These are phyloP conservation scores for Capsicum pubescens DNA, from an alignment of 257 asterid genomes.

Conservation along the genomic window DNA sequence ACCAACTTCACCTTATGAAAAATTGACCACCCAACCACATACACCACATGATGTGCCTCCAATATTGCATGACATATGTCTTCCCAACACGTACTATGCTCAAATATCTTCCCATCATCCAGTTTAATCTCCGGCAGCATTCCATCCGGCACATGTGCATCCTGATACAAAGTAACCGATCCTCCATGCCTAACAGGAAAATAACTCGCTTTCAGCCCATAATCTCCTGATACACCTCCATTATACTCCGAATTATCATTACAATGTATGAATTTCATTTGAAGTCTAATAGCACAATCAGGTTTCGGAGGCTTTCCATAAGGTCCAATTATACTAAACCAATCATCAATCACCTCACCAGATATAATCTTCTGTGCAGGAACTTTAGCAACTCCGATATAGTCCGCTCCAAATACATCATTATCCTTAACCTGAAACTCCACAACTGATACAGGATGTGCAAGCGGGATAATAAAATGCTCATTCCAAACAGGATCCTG, in stretches of 20 bases:
- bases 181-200: slow-evolving; percentile 85
- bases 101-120: slow-evolving; percentile 46
- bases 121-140: slow-evolving; percentile 64
- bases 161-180: slow-evolving; percentile 69
- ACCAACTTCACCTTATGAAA: slow-evolving; percentile 72
- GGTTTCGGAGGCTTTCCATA: slow-evolving; percentile 74
- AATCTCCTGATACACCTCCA: slow-evolving; percentile 52
- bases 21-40: slow-evolving; percentile 78
- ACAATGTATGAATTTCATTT: slow-evolving; percentile 66
- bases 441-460: slow-evolving; percentile 86
- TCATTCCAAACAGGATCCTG: slow-evolving; percentile 88
- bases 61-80: slow-evolving; percentile 75
- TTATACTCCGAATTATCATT: slow-evolving; percentile 46
- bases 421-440: slow-evolving; percentile 88
- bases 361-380: slow-evolving; percentile 60
- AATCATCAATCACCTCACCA: slow-evolving; percentile 72
- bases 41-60: slow-evolving; percentile 81
- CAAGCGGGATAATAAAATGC: slow-evolving; percentile 74
- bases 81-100: slow-evolving; percentile 76
- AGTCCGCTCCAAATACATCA: slow-evolving; percentile 87
- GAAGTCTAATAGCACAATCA: slow-evolving; percentile 62
- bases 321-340: slow-evolving; percentile 78
- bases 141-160: slow-evolving; percentile 75
- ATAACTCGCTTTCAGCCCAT: slow-evolving; percentile 65
- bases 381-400: slow-evolving; percentile 69